These are phyloP conservation scores for Colletotrichum sidae DNA, from an alignment of 2,329 filamentous ascomycete species.

Conservation along the genomic window DNA sequence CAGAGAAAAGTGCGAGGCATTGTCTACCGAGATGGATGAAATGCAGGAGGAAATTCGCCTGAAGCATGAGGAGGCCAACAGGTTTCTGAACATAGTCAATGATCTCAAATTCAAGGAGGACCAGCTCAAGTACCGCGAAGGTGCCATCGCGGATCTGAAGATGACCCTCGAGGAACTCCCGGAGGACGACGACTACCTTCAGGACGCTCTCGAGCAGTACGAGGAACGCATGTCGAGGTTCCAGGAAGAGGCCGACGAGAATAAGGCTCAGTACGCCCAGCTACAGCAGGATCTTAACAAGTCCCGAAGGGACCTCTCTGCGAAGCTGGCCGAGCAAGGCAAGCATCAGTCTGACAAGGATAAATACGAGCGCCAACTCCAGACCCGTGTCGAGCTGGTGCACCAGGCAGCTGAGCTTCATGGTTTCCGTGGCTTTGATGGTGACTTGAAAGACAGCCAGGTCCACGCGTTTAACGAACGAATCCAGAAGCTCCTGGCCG, in stretches of 20 bases:
- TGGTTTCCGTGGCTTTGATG: conserved; percentile 86
- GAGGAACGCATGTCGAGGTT: conserved; percentile 78
- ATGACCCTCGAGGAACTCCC: conserved; percentile 80
- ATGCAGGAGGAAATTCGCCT: conserved; percentile 69
- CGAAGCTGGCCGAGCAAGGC: conserved; percentile 74
- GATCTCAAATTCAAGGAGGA: conserved; percentile 82
- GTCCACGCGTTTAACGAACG: conserved; percentile 82
- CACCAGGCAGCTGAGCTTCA: conserved; percentile 82
- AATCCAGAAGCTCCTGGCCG: conserved; percentile 78
- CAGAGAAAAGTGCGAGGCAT: conserved; percentile 66
- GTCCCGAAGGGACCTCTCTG: conserved; percentile 59
- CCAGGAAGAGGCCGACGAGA: conserved; percentile 70
- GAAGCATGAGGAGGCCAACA: conserved; percentile 78
- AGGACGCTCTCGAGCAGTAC: conserved; percentile 79
- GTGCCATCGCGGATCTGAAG: conserved; percentile 77
- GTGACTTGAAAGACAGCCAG: conserved; percentile 78
- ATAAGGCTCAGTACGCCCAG: conserved; percentile 73
- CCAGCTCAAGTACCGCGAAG: conserved; percentile 76
- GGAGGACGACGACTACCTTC: conserved; percentile 82
- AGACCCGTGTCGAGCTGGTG: conserved; percentile 77
- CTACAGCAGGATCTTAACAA: conserved; percentile 64
- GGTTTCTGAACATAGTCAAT: conserved; percentile 79
- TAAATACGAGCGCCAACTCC: conserved; percentile 84
- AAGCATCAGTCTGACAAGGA: conserved; percentile 88
- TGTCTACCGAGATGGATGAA: conserved; percentile 71